Conservation (phyloP, 495 filamentous ascomycete species). For the Aspergillus kassunensis region DNA sequence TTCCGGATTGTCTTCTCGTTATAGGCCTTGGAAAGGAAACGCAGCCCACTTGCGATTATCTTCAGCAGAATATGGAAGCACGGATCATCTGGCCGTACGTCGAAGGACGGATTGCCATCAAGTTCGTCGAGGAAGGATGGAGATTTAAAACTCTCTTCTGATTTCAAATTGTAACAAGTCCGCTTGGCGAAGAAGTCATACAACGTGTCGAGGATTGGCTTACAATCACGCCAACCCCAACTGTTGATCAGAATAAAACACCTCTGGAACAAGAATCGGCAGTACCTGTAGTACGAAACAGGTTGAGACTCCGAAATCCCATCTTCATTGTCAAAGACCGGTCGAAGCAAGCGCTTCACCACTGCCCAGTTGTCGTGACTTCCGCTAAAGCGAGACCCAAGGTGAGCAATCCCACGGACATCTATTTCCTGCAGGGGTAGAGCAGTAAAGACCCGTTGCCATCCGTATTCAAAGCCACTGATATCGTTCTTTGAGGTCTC, state of each 20-base stretch:
- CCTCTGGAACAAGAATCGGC: constrained; percentile 64
- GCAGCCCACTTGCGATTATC: constrained; percentile 66
- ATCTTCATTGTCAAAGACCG: constrained; percentile 63
- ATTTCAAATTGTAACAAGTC: constrained; percentile 65
- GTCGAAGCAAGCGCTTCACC: constrained; percentile 60
- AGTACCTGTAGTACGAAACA: constrained; percentile 75
- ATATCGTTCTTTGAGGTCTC: constrained; percentile 40
- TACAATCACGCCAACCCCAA: constrained; percentile 87
- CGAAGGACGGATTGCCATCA: constrained; percentile 55
- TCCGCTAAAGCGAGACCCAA: constrained; percentile 50
- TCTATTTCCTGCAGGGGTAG: constrained; percentile 79
- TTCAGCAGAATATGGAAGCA: constrained; percentile 95
- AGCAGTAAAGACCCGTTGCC: constrained; percentile 69
- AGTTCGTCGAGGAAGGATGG: constrained; percentile 76
- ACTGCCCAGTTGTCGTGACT: constrained; percentile 68
- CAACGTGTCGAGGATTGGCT: constrained; percentile 68
- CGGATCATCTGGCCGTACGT: constrained; percentile 63
- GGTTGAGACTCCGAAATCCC: constrained; percentile 48
- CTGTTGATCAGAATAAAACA: constrained; percentile 72
- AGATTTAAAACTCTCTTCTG: constrained; percentile 73
- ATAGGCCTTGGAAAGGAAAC: constrained; percentile 53
- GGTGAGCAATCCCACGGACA: constrained; percentile 53
- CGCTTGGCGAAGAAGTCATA: constrained; percentile 90
- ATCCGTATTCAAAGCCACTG: constrained; percentile 59
- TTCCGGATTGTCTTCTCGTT: constrained; percentile 70